Evolutionary conservation across 2,329 filamentous ascomycete genomes (phyloP), one percentile per base, ranked within the genome.

Genomic region (Zasmidium citrigriseum): DNA sequence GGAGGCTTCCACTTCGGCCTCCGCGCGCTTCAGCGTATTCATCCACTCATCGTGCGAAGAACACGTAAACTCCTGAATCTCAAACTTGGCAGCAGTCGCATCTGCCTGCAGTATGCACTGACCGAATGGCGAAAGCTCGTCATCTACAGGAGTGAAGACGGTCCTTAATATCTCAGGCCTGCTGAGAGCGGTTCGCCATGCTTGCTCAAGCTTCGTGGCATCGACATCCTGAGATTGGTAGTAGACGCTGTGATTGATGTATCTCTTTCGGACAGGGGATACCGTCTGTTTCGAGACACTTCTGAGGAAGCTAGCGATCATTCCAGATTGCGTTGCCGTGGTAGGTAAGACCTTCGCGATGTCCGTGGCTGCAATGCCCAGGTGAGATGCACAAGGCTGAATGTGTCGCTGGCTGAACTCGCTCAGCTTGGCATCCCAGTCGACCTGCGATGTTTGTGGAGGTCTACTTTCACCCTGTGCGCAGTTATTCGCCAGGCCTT

Each of bases 321-420:
- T 95, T 1, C 90, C 86, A 22, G 82, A 77, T 67, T 96, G 91
- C 14, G 93, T 78, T 14, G 86, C 82, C 2, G 86, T 92, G 70
- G 90, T 93, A 4, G 81, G 81, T 11, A 83, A 62, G 10, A 86
- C 72, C 21, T 75, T 74, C 11, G 75, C 67, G 20, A 70, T 25
- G 5, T 67, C 55, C 4, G n/a, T 21, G 10, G 24, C 20, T 5
- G 27, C 1, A 14, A 61, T 22, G 1, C 41, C 46, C 3, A 56
- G 41, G 16, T 48, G 44, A 23, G 44, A 7, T 2, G 52, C 52
- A 12, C 41, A 55, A 5, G 52, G 11, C 1, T 44, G 24, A 12
- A 54, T 25, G 20, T 61, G 59, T 9, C 23, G 46, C 14, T 46
- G 20, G 45, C 21, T 50, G 50, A 61, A 61, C 11, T 55, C 25